Base-by-base conservation (phyloP, 768 basidiomycete genomes). In the Serendipita indica region DNA sequence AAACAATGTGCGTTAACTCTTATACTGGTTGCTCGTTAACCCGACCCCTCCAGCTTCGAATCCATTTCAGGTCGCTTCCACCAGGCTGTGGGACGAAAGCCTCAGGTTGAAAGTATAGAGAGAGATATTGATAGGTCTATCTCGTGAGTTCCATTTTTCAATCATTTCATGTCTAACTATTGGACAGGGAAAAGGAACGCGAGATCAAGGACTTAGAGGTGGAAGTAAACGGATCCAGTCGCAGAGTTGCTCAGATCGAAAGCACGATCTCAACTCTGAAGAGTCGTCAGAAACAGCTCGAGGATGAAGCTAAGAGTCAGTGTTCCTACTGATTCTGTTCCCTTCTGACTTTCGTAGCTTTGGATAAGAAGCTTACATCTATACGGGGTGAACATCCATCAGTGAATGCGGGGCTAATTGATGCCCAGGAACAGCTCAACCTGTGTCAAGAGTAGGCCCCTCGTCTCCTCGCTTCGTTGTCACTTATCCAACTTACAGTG, bases 31-130 rank as follows among this genome's bases (percentile, higher is more conserved):
- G 14, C 57, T 27, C 34, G n/a, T 60, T n/a, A 7, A 60, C n/a
- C 57, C n/a, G n/a, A n/a, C n/a, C n/a, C n/a, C n/a, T n/a, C n/a
- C n/a, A 96, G 93, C 56, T 69, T 92, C 18, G 78, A 82, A 25
- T 67, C 76, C 46, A 77, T 78, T 54, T 79, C 77, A 43, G 68
- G 70, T 52, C 84, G 81, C 66, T 85, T 82, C 65, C 78, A 75
- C 35, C 80, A 83, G 61, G 67, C 88, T 7, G 72, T 83, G n/a
- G 82, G 81, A 13, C 71, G 70, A 39, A 79, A 84, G 35, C 73
- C 82, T 0, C 72, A 74, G 3, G 71, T 74, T 1, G 82, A 82
- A 6, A 80, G 75, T 0, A 84, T 94, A 73, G 91, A 94, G 63
- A 74, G 73, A 16, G 84, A 87, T 59, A 74, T 88, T 3, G 81